These are phyloP conservation scores for Tritrichomonas foetus DNA, from an alignment of 208 protist species.

Conservation along the genomic window DNA sequence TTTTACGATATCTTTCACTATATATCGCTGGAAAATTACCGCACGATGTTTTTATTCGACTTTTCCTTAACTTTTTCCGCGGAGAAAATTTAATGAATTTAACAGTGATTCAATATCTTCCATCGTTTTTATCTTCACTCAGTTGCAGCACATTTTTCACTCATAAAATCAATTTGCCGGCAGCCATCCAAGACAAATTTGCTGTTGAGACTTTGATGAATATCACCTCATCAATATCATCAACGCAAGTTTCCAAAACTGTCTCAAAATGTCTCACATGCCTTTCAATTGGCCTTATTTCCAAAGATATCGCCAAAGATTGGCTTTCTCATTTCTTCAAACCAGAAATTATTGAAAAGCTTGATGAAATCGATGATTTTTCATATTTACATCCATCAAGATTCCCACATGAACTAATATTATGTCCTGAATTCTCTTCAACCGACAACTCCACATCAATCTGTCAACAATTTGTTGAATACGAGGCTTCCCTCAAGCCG, in stretches of 20 bases:
- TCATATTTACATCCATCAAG: not conserved
- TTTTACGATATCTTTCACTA: constrained; percentile 12
- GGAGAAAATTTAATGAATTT: not conserved
- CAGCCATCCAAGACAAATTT: not conserved
- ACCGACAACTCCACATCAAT: not conserved
- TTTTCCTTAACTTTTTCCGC: not conserved
- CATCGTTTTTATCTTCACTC: not conserved
- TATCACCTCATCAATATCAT: not conserved
- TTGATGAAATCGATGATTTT: not conserved
- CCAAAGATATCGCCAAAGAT: not conserved
- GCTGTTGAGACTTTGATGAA: not conserved
- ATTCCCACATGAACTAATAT: not conserved
- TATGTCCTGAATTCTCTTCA: not conserved
- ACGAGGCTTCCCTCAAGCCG: not conserved
- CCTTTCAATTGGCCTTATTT: not conserved
- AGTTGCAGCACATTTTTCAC: not conserved
- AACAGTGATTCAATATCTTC: not conserved
- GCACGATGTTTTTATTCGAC: not conserved
- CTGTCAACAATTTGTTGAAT: not conserved
- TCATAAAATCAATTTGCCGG: too few species aligned
- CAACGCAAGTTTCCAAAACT: not conserved
- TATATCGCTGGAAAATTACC: not conserved
- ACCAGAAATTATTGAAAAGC: not conserved
- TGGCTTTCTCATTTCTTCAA: not conserved
- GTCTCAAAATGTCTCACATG: constrained; percentile 9